Evolutionary conservation across 306 rosid genomes (phyloP), one percentile per base, ranked within the genome.

Genomic region (Abrus precatorius): DNA sequence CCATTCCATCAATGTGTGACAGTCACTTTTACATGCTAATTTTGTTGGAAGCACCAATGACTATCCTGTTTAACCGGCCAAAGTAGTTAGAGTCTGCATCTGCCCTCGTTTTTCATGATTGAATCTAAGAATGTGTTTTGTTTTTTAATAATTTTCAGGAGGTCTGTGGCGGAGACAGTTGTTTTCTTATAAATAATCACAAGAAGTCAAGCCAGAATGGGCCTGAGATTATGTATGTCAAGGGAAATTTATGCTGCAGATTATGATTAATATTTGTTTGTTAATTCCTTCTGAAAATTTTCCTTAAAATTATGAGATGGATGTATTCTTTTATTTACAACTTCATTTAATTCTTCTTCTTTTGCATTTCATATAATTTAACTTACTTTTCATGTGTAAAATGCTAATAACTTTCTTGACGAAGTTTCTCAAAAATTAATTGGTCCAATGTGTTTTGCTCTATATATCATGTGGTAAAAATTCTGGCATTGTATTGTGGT

Each of bases 111-210:
- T 79, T 82, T 48, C 14, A 62, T 9, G 69, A 56, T 49, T 40
- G 77, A 62, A 66, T 20, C 77, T 80, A 47, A 76, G 59, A 53
- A 6, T 74, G 20, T 45, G 40, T 38, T 43, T 20, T 20, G 20
- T 20, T 20, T 20, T 61, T 74, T 61, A 52, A 20, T 47, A n/a
- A 27, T 80, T 78, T 63, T 56, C 90, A 91, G 98, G 99, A 91
- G 77, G 90, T 57, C 74, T 95, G 97, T 76, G 90, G 89, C 6
- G 97, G 97, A 75, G 88, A 77, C 69, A 89, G 93, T 84, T 95
- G 98, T 88, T 93, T 95, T 79, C 79, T 84, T 71, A 80, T 93
- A 8, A 83, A 81, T 85, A 95, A 90, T 86, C 62, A 84, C 87
- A 84, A 82, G 4, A 74, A 77, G 43, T 88, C 92, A 60, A 85